Conservation (phyloP, 2,329 filamentous ascomycete species). For the Phoma sp. region DNA sequence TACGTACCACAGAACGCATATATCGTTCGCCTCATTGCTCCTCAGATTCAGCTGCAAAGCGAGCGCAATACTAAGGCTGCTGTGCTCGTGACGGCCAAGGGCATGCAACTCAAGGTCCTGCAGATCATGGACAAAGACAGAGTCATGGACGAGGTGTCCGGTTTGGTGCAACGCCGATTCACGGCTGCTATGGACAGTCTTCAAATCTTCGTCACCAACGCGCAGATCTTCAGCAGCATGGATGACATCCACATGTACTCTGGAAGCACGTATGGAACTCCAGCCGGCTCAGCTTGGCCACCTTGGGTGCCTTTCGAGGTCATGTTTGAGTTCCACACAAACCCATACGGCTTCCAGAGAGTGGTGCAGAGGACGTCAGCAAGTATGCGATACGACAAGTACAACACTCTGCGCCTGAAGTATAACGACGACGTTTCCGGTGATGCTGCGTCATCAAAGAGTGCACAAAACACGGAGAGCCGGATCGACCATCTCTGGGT, state of each 20-base stretch:
- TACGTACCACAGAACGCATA: slow-evolving; percentile 93
- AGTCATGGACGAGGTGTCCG: slow-evolving; percentile 90
- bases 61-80: slow-evolving; percentile 97
- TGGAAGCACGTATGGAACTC: slow-evolving; percentile 88
- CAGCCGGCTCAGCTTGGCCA: slow-evolving; percentile 86
- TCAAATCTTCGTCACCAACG: slow-evolving; percentile 96
- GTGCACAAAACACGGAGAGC: slow-evolving; percentile 67
- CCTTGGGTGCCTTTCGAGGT: slow-evolving; percentile 98
- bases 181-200: slow-evolving; percentile 95
- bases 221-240: slow-evolving; percentile 82
- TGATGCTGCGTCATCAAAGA: slow-evolving; percentile 52
- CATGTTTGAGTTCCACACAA: slow-evolving; percentile 94
- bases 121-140: slow-evolving; percentile 98
- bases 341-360: slow-evolving; percentile 96
- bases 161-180: slow-evolving; percentile 92
- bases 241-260: slow-evolving; percentile 91
- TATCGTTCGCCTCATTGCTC: slow-evolving; percentile 91
- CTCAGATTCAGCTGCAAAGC: slow-evolving; percentile 97
- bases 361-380: slow-evolving; percentile 97
- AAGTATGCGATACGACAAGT: slow-evolving; percentile 94
- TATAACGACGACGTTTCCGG: slow-evolving; percentile 92
- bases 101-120: slow-evolving; percentile 97
- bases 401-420: slow-evolving; percentile 94
- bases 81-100: slow-evolving; percentile 94
- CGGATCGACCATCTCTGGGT: slow-evolving; percentile 97